These are phyloP conservation scores for Claviceps pusilla DNA, from an alignment of 2,329 filamentous ascomycete genomes.

Conservation along the genomic window DNA sequence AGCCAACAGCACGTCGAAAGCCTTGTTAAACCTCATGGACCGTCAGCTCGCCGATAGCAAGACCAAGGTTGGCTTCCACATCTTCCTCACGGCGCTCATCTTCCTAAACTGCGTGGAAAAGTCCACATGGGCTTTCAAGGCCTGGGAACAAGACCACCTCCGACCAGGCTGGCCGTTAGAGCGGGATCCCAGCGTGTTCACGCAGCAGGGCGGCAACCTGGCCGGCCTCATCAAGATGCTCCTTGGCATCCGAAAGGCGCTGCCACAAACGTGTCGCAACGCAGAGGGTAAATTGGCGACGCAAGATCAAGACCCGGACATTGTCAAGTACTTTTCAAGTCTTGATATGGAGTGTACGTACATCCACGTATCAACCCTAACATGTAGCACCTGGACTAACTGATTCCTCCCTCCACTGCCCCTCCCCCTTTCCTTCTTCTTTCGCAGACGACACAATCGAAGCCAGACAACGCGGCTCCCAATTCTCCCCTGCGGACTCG, in stretches of 20 bases:
- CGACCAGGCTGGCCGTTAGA: conserved; percentile 47
- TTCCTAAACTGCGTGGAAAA: conserved; percentile 53
- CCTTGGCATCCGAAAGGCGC: conserved; percentile 41
- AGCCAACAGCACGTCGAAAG: conserved; percentile 43
- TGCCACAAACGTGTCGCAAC: conserved; percentile 36
- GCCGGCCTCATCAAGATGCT: conserved; percentile 47
- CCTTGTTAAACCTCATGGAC: conserved; percentile 45
- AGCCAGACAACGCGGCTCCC: conserved; percentile 33
- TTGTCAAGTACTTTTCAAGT: conserved; percentile 38
- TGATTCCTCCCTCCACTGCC: no score
- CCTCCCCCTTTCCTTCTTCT: background rate
- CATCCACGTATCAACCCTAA: background rate
- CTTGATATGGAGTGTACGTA: conserved; percentile 43
- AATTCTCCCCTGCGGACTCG: conserved; percentile 35
- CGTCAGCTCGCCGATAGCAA: conserved; percentile 46
- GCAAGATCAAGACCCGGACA: conserved; percentile 29
- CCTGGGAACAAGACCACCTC: conserved; percentile 49
- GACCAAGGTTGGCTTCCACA: conserved; percentile 41
- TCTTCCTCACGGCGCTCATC: conserved; percentile 47
- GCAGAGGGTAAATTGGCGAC: conserved; percentile 33
- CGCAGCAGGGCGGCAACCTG: conserved; percentile 43
- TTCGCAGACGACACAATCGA: conserved; percentile 19
- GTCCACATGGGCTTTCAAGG: conserved; percentile 53
- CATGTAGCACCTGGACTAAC: background rate
- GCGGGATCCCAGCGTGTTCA: conserved; percentile 38